Evolutionary conservation across 176 grass and related monocot genomes (phyloP).

Genomic region (Hordeum vulgare): DNA sequence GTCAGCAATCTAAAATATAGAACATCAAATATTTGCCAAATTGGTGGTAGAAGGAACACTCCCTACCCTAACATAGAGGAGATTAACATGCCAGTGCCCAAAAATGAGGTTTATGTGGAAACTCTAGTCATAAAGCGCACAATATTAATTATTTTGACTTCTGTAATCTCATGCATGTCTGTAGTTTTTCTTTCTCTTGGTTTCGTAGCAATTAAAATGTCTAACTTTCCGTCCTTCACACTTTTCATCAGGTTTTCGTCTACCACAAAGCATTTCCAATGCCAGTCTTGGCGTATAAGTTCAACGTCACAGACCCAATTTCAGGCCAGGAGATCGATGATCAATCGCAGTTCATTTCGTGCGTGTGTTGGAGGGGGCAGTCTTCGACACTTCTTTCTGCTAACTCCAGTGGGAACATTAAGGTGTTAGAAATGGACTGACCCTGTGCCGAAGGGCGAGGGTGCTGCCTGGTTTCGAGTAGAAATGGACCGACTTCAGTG

Average conservation of each 20-base stretch:
- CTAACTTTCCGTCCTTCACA: slow-evolving; percentile 6
- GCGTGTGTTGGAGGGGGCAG: slow-evolving; percentile 83
- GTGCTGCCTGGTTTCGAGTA: slow-evolving; percentile 3
- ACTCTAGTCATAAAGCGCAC: neutral
- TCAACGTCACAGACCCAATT: slow-evolving; percentile 69
- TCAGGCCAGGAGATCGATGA: slow-evolving; percentile 91
- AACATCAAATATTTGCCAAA: neutral
- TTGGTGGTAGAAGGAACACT: neutral
- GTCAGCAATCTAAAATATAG: neutral
- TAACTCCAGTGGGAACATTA: slow-evolving; percentile 90
- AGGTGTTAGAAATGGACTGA: slow-evolving; percentile 93
- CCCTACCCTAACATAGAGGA: neutral
- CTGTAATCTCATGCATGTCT: neutral
- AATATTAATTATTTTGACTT: neutral
- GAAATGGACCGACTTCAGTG: slow-evolving; percentile 54
- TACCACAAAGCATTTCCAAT: slow-evolving; percentile 96
- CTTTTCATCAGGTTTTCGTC: slow-evolving; percentile 73
- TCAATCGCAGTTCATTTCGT: slow-evolving; percentile 83
- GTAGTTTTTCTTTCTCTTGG: neutral
- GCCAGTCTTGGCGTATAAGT: slow-evolving; percentile 88
- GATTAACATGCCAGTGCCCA: neutral
- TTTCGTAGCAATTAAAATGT: neutral
- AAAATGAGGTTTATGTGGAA: neutral
- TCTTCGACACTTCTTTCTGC: slow-evolving; percentile 79
- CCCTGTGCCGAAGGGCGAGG: neutral